Percentiles rank a stretch among this genome's conserved stretches.
Conservation (phyloP, 192 early-diverging fungal genomes). For the Chytriomyces confervae region DNA sequence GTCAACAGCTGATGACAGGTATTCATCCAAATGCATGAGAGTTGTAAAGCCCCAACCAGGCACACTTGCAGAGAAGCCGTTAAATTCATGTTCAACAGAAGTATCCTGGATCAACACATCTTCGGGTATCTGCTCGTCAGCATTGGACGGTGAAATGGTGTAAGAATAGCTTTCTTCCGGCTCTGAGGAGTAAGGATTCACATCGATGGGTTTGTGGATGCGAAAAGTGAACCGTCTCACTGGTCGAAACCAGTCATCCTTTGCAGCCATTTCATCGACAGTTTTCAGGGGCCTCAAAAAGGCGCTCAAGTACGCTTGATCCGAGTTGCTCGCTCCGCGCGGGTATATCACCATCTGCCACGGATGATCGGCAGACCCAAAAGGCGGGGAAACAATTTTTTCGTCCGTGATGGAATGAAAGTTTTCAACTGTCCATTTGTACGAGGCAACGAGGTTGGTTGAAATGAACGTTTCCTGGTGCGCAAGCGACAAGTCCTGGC, state of each 20-base stretch:
- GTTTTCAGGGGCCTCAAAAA: slow-evolving; percentile 52
- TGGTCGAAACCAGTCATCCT: slow-evolving; percentile 49
- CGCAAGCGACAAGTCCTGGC: background rate
- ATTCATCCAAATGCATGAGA: slow-evolving; percentile 31
- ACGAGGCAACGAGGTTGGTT: slow-evolving; percentile 39
- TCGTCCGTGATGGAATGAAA: slow-evolving; percentile 40
- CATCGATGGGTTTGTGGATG: slow-evolving; percentile 25
- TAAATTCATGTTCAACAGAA: slow-evolving; percentile 36
- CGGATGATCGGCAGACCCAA: slow-evolving; percentile 51
- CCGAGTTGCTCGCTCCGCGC: slow-evolving; percentile 37
- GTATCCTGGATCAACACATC: slow-evolving; percentile 41
- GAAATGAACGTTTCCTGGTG: slow-evolving; percentile 11
- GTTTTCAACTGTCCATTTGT: slow-evolving; percentile 35
- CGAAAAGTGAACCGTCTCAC: slow-evolving; percentile 45
- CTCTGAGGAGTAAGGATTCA: slow-evolving; percentile 1
- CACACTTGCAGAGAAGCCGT: slow-evolving; percentile 33
- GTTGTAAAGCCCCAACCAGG: slow-evolving; percentile 59
- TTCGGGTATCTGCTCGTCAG: slow-evolving; percentile 12
- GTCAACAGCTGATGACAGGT: slow-evolving; percentile 35
- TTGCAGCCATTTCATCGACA: slow-evolving; percentile 38
- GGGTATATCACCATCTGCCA: slow-evolving; percentile 60
- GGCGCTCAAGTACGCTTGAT: slow-evolving; percentile 29
- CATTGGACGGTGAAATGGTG: slow-evolving; percentile 15
- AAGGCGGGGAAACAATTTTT: slow-evolving; percentile 59
- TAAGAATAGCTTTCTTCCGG: slow-evolving; percentile 24